Base-by-base conservation (phyloP, 2,329 filamentous ascomycete species). In the Coniochaeta sp. region DNA sequence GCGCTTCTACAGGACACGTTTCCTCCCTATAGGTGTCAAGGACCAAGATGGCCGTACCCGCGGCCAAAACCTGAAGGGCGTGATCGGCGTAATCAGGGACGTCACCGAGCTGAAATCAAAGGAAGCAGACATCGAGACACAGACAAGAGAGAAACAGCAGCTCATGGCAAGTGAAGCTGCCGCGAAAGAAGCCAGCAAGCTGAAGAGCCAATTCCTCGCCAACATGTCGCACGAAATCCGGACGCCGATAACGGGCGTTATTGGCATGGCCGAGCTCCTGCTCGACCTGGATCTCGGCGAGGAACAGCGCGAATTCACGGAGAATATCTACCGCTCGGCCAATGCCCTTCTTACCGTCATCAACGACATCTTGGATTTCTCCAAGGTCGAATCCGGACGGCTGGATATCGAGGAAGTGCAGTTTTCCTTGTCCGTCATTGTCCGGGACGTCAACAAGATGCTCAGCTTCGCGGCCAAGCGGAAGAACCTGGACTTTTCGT, bases 281-380 rank as follows among this genome's bases (percentile, higher is more conserved):
- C 77, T 87, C 32, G 88, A 90, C 62, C 89, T 86, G 68, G 74
- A 83, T 17, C 73, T 93, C 26, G 80, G 86, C 58, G 78, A 82
- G n/a, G 89, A 92, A 65, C 88, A 91, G 67, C 80, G 82, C 61
- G 89, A 92, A 60, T 90, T 86, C 62, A 87, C 89, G 2, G 88
- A 91, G 65, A 91, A 91, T 62, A 90, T 93, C 7, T 87, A 90
- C 67, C 82, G 88, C 58, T 93, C 89, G 6, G 90, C 89, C 0
- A 92, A 93, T 64, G 91, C 89, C 1, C 76, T 96, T 2, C 78
- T 96, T 22, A 93, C 90, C 0, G 89, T 96, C 44, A 96, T 96
- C 73, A 96, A 96, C 68, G 91, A 96, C 67, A 96, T 96, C 59
- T 77, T 96, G 1, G 91, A 96, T 72, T 93, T 96, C 70, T 95